Conservation (phyloP, 2,329 filamentous ascomycete species). For the Trichoderma brevicompactum region DNA sequence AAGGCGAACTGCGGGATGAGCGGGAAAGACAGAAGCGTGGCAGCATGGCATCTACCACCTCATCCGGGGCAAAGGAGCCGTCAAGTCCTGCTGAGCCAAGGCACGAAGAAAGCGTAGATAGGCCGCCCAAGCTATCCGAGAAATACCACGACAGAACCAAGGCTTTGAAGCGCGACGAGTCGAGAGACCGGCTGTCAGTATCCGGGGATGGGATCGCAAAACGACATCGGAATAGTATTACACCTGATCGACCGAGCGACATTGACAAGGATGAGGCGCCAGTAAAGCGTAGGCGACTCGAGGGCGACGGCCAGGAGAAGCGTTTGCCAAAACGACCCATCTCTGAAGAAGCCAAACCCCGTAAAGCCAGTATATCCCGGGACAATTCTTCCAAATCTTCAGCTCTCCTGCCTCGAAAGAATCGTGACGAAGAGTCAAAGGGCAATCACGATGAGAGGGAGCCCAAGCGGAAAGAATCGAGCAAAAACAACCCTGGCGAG, state of each 20-base stretch:
- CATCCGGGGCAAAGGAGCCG: conserved; percentile 54
- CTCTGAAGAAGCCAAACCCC: conserved; percentile 53
- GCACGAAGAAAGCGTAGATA: conserved; percentile 55
- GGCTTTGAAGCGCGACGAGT: conserved; percentile 64
- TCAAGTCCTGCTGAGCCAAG: conserved; percentile 57
- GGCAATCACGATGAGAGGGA: conserved; percentile 46
- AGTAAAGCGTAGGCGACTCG: conserved; percentile 61
- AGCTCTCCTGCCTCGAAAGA: conserved; percentile 43
- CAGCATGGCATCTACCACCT: conserved; percentile 63
- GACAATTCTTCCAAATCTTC: conserved; percentile 45
- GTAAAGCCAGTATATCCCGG: conserved; percentile 49
- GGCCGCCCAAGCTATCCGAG: conserved; percentile 52
- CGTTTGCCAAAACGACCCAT: conserved; percentile 46
- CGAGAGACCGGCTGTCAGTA: conserved; percentile 57
- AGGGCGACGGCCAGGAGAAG: conserved; percentile 57
- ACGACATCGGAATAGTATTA: conserved; percentile 62
- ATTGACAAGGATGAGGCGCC: conserved; percentile 60
- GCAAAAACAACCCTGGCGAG: conserved; percentile 49
- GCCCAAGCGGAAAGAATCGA: conserved; percentile 48
- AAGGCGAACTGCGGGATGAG: conserved; percentile 64
- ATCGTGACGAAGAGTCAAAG: conserved; percentile 48
- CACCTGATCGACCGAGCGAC: conserved; percentile 58
- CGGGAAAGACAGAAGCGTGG: conserved; percentile 62
- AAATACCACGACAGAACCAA: conserved; percentile 65
- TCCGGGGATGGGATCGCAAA: conserved; percentile 59